Conservation (phyloP, 1,284 basidiomycete species). For the Vanrija sp. region DNA sequence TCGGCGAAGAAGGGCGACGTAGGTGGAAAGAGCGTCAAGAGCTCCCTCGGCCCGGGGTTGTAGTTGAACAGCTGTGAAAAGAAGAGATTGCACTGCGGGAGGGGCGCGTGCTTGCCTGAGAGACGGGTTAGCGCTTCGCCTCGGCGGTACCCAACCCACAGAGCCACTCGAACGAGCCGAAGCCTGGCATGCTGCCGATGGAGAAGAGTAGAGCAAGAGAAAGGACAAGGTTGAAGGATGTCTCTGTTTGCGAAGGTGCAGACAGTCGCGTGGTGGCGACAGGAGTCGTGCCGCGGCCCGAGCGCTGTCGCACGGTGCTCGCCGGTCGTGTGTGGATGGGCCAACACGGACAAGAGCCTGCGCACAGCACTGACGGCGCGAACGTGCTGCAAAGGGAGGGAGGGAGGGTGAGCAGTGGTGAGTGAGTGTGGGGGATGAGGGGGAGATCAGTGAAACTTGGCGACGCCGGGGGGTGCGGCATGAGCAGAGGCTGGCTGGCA, state of each 20-base stretch:
- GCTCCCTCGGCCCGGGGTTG: conserved; percentile 1
- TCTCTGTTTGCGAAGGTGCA: neutral
- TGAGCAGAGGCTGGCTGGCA: no score
- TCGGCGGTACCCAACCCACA: conserved; percentile 25
- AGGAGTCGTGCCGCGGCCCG: no score
- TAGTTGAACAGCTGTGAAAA: conserved; percentile 44
- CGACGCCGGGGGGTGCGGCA: no score
- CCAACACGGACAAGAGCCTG: neutral
- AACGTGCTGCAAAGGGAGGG: no score
- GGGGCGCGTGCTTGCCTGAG: conserved; percentile 40
- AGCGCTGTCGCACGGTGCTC: no score
- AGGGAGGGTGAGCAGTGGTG: no score
- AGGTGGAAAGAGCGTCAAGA: conserved; percentile 30
- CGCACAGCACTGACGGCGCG: no score
- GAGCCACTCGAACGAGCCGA: conserved; percentile 45
- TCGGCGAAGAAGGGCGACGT: conserved; percentile 25
- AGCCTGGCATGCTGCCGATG: conserved; percentile 11
- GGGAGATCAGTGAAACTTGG: no score
- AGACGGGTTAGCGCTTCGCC: neutral
- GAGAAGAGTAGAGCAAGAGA: neutral
- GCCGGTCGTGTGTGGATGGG: neutral
- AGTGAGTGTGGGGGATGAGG: no score
- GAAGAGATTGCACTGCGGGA: conserved; percentile 51
- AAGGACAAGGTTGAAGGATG: neutral
- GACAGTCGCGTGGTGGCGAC: neutral